Base-by-base conservation (phyloP, 768 basidiomycete species). In the Favolaschia claudopus region DNA sequence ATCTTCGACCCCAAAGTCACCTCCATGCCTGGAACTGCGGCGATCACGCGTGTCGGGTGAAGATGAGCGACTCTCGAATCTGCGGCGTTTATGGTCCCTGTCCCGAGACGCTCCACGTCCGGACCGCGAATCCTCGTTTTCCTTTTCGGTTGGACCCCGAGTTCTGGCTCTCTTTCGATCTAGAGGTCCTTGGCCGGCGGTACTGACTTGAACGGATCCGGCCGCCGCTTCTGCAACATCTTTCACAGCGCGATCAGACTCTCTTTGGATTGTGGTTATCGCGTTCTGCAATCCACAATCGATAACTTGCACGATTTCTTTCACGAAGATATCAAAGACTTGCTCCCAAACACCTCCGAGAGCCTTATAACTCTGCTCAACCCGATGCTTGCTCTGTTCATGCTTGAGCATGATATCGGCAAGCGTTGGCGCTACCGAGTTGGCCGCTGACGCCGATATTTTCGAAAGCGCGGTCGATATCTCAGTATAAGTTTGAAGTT, bases 321-420 rank as follows among this genome's bases (percentile, higher is more conserved):
- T 67, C 19, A 76, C 69, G 50, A 84, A 72, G 20, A 72, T 50
- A 33, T 78, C 72, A 46, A 85, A 80, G n/a, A 79, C 70, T 32
- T 78, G 71, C 55, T 73, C 74, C 85, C 85, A 86, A 37, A 83
- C 64, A 25, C 67, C 60, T 48, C 76, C 77, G n/a, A 84, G 76
- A 14, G 75, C 76, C 40, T 70, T 67, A 34, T 75, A 68, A 48
- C 72, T 77, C 43, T 72, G 70, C 50, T 82, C 78, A 27, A 78
- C 70, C 19, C 74, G 77, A 46, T 76, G 73, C 61, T 80, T 79
- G 57, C 71, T 76, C 53, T 81, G 75, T 38, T 74, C 73, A 52
- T 83, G 81, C 29, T 70, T 74, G 34, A 73, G 68, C 56, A 79
- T 71, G 24, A 84, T 75, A 33, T 79, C 76, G 20, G 81, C 77